A percentile compares a stretch with the other conserved stretches of the same genome.
Evolutionary conservation across 768 basidiomycete genomes (phyloP).

Genomic region (Boletus tomentosulus): DNA sequence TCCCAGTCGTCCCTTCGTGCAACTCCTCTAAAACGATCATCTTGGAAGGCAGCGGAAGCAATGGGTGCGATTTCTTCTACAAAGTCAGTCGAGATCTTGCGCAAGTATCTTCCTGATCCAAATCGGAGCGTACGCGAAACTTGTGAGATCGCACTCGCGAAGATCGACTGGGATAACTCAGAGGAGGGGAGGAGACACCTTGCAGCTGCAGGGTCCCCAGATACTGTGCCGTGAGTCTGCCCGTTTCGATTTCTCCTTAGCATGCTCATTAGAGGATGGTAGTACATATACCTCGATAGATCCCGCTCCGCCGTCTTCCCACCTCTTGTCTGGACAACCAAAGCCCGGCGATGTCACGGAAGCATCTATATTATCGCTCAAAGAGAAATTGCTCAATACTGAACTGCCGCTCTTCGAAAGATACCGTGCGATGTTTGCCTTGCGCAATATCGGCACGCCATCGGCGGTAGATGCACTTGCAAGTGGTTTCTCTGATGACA

Average conservation of each 20-base stretch:
- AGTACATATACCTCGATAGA: slow-evolving; percentile 83
- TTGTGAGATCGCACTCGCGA: slow-evolving; percentile 93
- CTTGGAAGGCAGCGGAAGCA: slow-evolving; percentile 90
- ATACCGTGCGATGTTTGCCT: slow-evolving; percentile 97
- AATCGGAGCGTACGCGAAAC: slow-evolving; percentile 85
- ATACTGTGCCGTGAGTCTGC: slow-evolving; percentile 35
- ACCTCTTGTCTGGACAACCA: slow-evolving; percentile 51
- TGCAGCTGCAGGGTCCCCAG: slow-evolving; percentile 27
- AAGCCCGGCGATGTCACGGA: slow-evolving; percentile 49
- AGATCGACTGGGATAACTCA: slow-evolving; percentile 89
- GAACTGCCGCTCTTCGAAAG: slow-evolving; percentile 79
- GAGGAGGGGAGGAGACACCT: slow-evolving; percentile 59
- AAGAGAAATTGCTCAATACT: slow-evolving; percentile 59
- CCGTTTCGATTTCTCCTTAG: background rate
- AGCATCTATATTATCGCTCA: slow-evolving; percentile 50
- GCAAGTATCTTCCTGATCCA: slow-evolving; percentile 65
- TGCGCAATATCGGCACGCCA: slow-evolving; percentile 86
- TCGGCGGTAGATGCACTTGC: slow-evolving; percentile 89
- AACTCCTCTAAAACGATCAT: slow-evolving; percentile 10
- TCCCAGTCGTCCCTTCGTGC: background rate
- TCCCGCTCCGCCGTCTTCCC: slow-evolving; percentile 79
- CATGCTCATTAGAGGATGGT: background rate
- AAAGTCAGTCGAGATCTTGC: slow-evolving; percentile 62
- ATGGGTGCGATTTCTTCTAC: slow-evolving; percentile 87
- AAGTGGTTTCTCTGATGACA: slow-evolving; percentile 83